Percentiles rank a stretch among this genome's conserved stretches.
phyloP scores from a whole-genome alignment of 768 basidiomycete genomes.

The Suillus fuscotomentosus region DNA sequence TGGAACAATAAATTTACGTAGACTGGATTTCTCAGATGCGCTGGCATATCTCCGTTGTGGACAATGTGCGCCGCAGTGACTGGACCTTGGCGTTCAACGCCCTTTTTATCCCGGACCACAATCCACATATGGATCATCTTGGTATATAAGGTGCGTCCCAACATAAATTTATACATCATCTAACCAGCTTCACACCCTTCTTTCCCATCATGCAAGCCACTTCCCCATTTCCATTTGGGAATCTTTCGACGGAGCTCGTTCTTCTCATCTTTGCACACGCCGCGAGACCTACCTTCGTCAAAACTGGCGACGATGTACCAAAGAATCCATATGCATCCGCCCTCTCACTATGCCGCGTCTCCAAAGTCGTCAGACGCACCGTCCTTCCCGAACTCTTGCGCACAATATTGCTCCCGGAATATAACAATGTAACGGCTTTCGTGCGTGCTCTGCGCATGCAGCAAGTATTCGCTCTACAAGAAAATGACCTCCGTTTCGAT shows the following conservation, averaged over 20 bases:
- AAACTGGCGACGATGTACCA: background rate
- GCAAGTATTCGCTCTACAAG: slow-evolving; percentile 3
- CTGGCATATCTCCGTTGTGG: background rate
- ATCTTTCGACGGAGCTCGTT: slow-evolving; percentile 35
- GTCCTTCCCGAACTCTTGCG: slow-evolving; percentile 40
- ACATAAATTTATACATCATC: background rate
- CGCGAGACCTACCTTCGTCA: slow-evolving; percentile 20
- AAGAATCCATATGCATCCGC: slow-evolving; percentile 23
- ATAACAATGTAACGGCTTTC: slow-evolving; percentile 18
- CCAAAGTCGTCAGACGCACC: slow-evolving; percentile 29
- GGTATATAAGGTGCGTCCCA: background rate
- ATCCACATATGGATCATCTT: background rate
- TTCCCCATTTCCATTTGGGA: slow-evolving; percentile 18
- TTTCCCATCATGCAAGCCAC: background rate
- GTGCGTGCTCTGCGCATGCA: slow-evolving; percentile 32
- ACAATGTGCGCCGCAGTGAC: background rate
- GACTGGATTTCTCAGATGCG: background rate
- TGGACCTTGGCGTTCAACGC: background rate
- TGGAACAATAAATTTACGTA: background rate
- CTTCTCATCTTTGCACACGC: slow-evolving; percentile 35
- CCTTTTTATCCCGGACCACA: background rate
- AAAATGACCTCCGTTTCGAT: slow-evolving; percentile 29
- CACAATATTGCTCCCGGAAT: slow-evolving; percentile 32
- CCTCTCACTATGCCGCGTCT: slow-evolving; percentile 33
- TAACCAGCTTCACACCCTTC: background rate